phyloP scores from a whole-genome alignment of 1,284 basidiomycete species.

The Chiua sp. region DNA sequence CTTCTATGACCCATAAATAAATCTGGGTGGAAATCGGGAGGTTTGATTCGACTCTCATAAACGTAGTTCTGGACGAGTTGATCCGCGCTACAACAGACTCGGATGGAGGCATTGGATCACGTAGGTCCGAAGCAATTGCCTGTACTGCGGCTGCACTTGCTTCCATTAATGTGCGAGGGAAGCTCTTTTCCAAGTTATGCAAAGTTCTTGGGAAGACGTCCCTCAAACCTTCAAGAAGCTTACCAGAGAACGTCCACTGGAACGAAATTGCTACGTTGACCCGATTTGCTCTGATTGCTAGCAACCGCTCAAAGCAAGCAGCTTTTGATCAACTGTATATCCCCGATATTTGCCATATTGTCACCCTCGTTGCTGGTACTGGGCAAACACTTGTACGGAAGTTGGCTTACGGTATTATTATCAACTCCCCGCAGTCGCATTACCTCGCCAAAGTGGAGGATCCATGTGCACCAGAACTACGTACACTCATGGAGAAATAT shows the following conservation, averaged over 20 bases:
- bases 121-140: slow-evolving; percentile 76
- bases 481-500: slow-evolving; percentile 67
- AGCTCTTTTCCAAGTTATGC: slow-evolving; percentile 77
- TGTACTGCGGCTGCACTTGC: slow-evolving; percentile 77
- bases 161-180: slow-evolving; percentile 79
- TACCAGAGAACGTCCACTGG: slow-evolving; percentile 81
- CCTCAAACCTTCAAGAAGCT: slow-evolving; percentile 60
- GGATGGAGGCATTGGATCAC: slow-evolving; percentile 77
- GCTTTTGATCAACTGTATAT: slow-evolving; percentile 79
- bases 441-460: slow-evolving; percentile 67
- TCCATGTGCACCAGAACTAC: slow-evolving; percentile 58
- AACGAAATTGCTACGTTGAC: slow-evolving; percentile 83
- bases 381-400: slow-evolving; percentile 79
- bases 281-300: slow-evolving; percentile 73
- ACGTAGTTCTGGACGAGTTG: slow-evolving; percentile 79
- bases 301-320: slow-evolving; percentile 68
- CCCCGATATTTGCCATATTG: slow-evolving; percentile 81
- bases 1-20: slow-evolving; percentile 68
- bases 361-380: slow-evolving; percentile 75
- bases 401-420: slow-evolving; percentile 79
- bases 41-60: slow-evolving; percentile 68
- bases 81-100: slow-evolving; percentile 82
- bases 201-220: slow-evolving; percentile 81
- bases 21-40: slow-evolving; percentile 80
- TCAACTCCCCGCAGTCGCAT: slow-evolving; percentile 82